Evolutionary conservation across 176 grass and related monocot genomes (phyloP), one percentile per base, ranked within the genome.

Genomic region (Stipa capillata): DNA sequence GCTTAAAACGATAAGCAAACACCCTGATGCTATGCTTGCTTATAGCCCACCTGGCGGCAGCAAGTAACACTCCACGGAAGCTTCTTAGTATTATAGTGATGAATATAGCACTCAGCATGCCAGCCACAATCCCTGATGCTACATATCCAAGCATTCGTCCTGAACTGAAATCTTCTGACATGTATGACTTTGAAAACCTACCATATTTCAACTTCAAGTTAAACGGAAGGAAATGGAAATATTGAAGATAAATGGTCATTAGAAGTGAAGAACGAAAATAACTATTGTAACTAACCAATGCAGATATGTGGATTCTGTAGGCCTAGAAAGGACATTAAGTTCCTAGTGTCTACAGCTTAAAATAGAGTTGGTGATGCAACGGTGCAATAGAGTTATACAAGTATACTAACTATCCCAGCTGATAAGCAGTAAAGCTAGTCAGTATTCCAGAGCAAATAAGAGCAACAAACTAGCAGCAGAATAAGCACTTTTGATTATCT

Each of bases 111-210:
- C 76, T 58, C 73, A 92, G 36, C 74, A 94, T 87, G 29, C 92
- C 95, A 6, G 70, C 43, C 79, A 92, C 73, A 14, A 83, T 53
- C 64, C 89, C 92, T n/a, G 69, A 48, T 57, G 70, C 59, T 61
- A 48, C 36, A 43, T 90, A 88, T 45, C 49, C 58, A 58, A 91
- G 8, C 56, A 79, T 82, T 57, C 20, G 25, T 41, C 72, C 36
- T 18, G 85, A 76, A 77, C 53, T 85, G 59, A 90, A 56, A 74
- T 67, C 79, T 51, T 88, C 56, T 24, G 70, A 85, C 21, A 48
- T 20, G 53, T 65, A 87, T 0, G 81, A 80, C 85, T 89, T 83
- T 7, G 36, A 86, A 29, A 90, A 92, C 86, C 92, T 97, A 79
- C 57, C 70, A 85, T 45, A 42, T 55, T 31, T 50, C 7, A 0